Base-by-base conservation (phyloP, 164 flowering plant genomes). In the Liquidambar formosana region DNA sequence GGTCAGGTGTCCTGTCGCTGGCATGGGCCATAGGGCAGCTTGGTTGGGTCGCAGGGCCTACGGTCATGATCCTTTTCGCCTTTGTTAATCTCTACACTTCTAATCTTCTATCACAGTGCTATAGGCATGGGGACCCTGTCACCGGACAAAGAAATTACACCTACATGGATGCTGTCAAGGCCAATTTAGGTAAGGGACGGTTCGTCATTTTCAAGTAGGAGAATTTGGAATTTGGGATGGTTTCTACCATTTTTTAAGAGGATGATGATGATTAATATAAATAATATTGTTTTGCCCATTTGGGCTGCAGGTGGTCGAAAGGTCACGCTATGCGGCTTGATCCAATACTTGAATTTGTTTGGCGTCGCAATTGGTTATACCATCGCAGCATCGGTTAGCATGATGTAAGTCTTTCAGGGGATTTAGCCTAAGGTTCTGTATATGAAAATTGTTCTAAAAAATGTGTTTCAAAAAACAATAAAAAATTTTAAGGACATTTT, bases 1-100 rank as follows among this genome's bases (percentile, higher is more conserved):
- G 89, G 28, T 87, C 91, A 5, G 88, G 89, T 15, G 89, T 87
- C 4, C 78, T 87, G 5, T 85, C 91, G 0, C 61, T 87, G 74
- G 89, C 88, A 71, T 85, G 91, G 91, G 89, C 88, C 11, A 74
- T 82, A 13, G 89, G 68, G 14, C 89, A 85, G 74, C 88, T 88
- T 9, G 89, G 92, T 23, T 88, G 92, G 92, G 73, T 88, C 53
- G 83, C 84, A 1, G 92, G 88, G n/a, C 88, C 89, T 10, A 18
- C 43, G 1, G 80, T 79, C 3, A 64, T 84, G 86, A 1, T 74
- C 26, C 76, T 88, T 56, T 85, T 85, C 59, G 86, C 92, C 57
- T 41, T 75, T 16, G 79, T 82, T 72, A 81, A 71, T 72, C 75
- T 77, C 67, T 84, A 82, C 80, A 81, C 92, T 56, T 84, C 89